Base-by-base conservation (phyloP, 495 filamentous ascomycete species). In the Hypoxylon subgilvum region DNA sequence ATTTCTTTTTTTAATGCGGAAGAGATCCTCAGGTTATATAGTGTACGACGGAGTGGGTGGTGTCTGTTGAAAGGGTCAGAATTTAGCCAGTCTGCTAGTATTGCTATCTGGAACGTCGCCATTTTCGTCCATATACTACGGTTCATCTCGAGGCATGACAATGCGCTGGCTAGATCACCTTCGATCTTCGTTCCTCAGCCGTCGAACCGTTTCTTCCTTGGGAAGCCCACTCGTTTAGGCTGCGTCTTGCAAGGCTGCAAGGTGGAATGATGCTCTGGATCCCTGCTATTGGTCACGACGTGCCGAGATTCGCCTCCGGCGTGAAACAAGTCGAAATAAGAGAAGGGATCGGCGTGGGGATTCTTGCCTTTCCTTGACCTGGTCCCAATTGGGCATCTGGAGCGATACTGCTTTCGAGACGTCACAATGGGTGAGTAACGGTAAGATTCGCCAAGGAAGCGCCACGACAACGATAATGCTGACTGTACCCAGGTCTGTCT, bases 381-480 rank as follows among this genome's bases (percentile, higher is more conserved):
- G 43, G 28, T 13, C 51, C 44, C 21, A 45, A 47, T 57, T 57
- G 60, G 60, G 60, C 42, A 48, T 41, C 32, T 57, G 52, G 14
- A n/a, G 34, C 22, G 47, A 63, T 57, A 48, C 60, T 48, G 47
- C 30, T 63, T n/a, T 63, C 50, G 40, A 63, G 60, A 57, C 47
- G 60, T 63, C 60, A 57, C 57, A 53, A n/a, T n/a, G n/a, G n/a
- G 49, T 44, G 52, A 62, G 53, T 52, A 57, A 59, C 66, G 32
- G 30, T 56, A 51, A 61, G 50, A 63, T 57, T 59, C 54, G 62
- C 52, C 43, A 54, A 51, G 53, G 44, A 39, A 16, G 22, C 48
- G 57, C 61, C 57, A 68, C 61, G 57, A 61, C 42, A 49, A 64
- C 51, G 36, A 62, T 38, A 23, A 36, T 52, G 62, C 66, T 63